Conservation (phyloP, 2,329 filamentous ascomycete genomes). For the Trichoderma sp. region DNA sequence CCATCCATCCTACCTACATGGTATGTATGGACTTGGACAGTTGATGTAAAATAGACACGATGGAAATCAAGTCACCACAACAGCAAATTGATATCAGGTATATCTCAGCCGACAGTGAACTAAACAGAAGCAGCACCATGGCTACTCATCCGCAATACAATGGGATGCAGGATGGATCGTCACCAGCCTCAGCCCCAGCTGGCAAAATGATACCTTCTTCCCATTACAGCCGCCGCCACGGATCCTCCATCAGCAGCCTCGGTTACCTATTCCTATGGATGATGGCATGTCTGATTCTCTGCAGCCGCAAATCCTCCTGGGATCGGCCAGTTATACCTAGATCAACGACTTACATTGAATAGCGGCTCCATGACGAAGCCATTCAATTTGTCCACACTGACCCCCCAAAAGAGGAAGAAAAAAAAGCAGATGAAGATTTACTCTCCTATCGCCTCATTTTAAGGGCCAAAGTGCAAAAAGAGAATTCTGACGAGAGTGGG, state of each 20-base stretch:
- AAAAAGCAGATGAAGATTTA: not conserved
- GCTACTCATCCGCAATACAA: not conserved
- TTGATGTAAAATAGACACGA: not conserved
- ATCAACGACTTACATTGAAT: too few relatives aligned
- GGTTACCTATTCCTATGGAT: not conserved
- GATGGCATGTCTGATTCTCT: not conserved
- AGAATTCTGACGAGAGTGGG: slow-evolving; percentile 21
- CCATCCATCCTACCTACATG: too few relatives aligned
- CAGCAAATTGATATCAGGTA: not conserved
- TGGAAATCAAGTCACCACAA: not conserved
- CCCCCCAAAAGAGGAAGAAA: not conserved
- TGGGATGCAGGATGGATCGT: not conserved
- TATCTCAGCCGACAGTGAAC: not conserved
- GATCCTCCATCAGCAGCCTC: not conserved
- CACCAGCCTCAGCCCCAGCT: not conserved
- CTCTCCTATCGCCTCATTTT: too few relatives aligned
- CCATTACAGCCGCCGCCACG: not conserved
- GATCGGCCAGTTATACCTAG: not conserved
- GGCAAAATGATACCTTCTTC: not conserved
- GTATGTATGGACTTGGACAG: not conserved
- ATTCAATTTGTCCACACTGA: not conserved
- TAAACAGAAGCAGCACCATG: not conserved
- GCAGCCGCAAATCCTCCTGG: not conserved
- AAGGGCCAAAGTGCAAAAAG: not conserved
- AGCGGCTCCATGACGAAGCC: not conserved